These are phyloP conservation scores for Aspergillus baeticus DNA, from an alignment of 495 filamentous ascomycete genomes.

Conservation along the genomic window DNA sequence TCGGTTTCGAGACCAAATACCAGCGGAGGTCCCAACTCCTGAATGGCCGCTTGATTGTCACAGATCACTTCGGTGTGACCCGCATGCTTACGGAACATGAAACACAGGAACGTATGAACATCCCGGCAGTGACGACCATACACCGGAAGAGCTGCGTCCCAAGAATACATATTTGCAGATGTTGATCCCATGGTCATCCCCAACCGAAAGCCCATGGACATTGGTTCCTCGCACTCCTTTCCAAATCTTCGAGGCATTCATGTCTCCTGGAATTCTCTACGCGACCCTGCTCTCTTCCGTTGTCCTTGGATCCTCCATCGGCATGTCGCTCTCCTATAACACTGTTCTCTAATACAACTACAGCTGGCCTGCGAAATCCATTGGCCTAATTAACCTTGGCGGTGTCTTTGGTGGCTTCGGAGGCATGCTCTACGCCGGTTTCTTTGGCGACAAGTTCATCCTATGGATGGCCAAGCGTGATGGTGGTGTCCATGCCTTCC, in stretches of 20 bases:
- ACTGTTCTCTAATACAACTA: constrained; percentile 33
- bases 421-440: constrained; percentile 36
- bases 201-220: constrained; percentile 10
- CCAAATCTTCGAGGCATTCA: constrained; percentile 34
- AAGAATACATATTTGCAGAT: constrained; percentile 34
- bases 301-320: constrained; percentile 32
- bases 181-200: constrained; percentile 22
- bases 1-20: constrained; percentile 32
- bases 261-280: constrained; percentile 38
- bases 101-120: neutral
- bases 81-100: constrained; percentile 20
- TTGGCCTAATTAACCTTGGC: constrained; percentile 37
- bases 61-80: constrained; percentile 40
- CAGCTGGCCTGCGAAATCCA: constrained; percentile 27
- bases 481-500: constrained; percentile 34
- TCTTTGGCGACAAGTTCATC: constrained; percentile 33
- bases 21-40: constrained; percentile 22
- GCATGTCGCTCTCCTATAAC: constrained; percentile 36
- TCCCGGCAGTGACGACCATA: neutral
- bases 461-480: constrained; percentile 32
- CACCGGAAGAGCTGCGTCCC: constrained; percentile 11
- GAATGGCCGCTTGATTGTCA: constrained; percentile 30
- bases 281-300: constrained; percentile 33
- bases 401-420: constrained; percentile 36
- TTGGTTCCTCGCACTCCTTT: constrained; percentile 24